Evolutionary conservation across 2,329 filamentous ascomycete genomes (phyloP), one percentile per base, ranked within the genome.

Genomic region (Ophiocordyceps camponoti-saundersi): DNA sequence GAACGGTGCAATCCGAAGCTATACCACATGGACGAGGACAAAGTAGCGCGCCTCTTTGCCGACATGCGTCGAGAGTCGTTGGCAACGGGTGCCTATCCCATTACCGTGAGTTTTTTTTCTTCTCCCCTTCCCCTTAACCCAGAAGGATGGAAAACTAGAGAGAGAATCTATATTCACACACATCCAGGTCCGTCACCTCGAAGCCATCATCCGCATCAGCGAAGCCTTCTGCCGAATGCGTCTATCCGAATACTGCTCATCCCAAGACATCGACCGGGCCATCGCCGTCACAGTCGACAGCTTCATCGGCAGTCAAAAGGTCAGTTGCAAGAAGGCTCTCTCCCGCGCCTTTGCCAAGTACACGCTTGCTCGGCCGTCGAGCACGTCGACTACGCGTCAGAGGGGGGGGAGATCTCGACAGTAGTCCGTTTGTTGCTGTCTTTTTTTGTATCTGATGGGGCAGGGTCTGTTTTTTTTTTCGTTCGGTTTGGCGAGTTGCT

Each of bases 191-290:
- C 89, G 92, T 70, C 92, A 98, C 68, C 72, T 98, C 32, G 92
- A 98, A 73, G 90, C 90, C 51, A 95, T 96, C 59, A 93, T 98
- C 69, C 86, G 92, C 59, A 94, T 94, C 59, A 82, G 81, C 48
- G 92, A 98, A 63, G 70, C 89, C 0, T 98, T 98, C 68, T 93
- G 85, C 65, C 90, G 94, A 59, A 98, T 98, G 92, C 83, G 92
- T 15, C 72, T 98, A n/a, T 92, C 85, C 0, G 92, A 98, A 54
- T 96, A 95, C 69, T 95, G 90, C 65, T 82, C 83, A 6, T 68
- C 84, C 2, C 77, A 84, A 49, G 92, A 98, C 59, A 95, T 98
- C 56, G 92, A 98, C 65, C 86, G 92, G 42, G 92, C 92, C 48
- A 98, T 98, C 58, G 87, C 89, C 15, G 92, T 98, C 7, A 94